Evolutionary conservation across 2,329 filamentous ascomycete species (phyloP).

Genomic region (Pseudopyrenochaeta lycopersici): DNA sequence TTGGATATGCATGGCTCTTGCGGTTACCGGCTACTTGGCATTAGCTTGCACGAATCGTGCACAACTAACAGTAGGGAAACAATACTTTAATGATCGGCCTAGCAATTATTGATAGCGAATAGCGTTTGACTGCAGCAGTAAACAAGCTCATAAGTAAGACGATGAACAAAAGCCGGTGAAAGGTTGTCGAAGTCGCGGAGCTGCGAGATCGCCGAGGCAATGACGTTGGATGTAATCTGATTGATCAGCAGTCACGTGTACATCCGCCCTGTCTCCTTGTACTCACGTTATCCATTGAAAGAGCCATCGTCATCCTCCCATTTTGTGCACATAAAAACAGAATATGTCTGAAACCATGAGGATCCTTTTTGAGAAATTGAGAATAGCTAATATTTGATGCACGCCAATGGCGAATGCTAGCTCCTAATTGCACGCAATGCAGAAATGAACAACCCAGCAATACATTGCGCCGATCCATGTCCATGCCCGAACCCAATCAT

Average conservation of each 20-base stretch:
- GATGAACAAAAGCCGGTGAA: slow-evolving; percentile 51
- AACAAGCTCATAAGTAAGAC: slow-evolving; percentile 47
- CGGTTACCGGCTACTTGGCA: slow-evolving; percentile 32
- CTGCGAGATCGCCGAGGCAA: slow-evolving; percentile 33
- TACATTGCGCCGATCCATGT: slow-evolving; percentile 10
- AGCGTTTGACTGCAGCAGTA: slow-evolving; percentile 35
- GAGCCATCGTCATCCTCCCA: too few species aligned
- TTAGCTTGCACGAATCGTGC: slow-evolving; percentile 20
- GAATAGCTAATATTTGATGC: background rate
- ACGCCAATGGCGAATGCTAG: background rate
- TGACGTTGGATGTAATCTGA: slow-evolving; percentile 30
- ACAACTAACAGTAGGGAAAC: background rate
- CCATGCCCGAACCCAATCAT: slow-evolving; percentile 19
- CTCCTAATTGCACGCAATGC: background rate
- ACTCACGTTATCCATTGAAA: background rate
- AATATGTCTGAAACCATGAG: background rate
- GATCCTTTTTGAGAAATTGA: background rate
- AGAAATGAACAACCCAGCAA: background rate
- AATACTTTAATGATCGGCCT: slow-evolving; percentile 30
- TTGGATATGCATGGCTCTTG: slow-evolving; percentile 80
- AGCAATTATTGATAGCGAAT: slow-evolving; percentile 26
- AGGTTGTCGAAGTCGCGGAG: slow-evolving; percentile 60
- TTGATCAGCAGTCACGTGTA: slow-evolving; percentile 21
- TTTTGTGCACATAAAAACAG: too few species aligned
- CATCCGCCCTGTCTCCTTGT: too few species aligned